Evolutionary conservation across 306 rosid genomes (phyloP).

Genomic region (Fragaria nilgerrensis): DNA sequence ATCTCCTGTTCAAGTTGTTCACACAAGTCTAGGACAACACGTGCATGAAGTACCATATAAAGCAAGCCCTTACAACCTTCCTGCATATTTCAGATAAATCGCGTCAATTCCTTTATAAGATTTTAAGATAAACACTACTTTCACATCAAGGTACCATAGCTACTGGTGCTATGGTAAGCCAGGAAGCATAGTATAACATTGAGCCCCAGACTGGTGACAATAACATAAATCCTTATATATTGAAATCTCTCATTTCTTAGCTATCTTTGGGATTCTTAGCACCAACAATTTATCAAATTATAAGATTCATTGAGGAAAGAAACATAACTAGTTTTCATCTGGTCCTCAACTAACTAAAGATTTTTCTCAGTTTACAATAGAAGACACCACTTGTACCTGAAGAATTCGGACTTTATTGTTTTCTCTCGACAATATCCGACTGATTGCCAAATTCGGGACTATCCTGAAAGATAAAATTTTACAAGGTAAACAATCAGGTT

Average conservation of each 20-base stretch:
- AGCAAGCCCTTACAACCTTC: slow-evolving; percentile 98
- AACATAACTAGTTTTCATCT: background rate
- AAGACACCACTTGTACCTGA: slow-evolving; percentile 53
- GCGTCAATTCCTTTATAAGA: slow-evolving; percentile 9
- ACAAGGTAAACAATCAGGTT: slow-evolving; percentile 13
- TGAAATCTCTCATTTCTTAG: background rate
- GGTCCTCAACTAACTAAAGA: background rate
- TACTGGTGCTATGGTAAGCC: background rate
- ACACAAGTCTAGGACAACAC: slow-evolving; percentile 85
- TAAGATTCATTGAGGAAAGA: background rate
- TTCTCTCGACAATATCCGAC: slow-evolving; percentile 83
- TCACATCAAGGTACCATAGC: background rate
- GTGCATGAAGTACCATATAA: slow-evolving; percentile 99
- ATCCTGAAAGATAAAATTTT: slow-evolving; percentile 50
- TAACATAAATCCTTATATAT: background rate
- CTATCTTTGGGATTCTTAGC: background rate
- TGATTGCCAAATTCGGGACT: slow-evolving; percentile 94
- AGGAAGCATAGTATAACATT: background rate
- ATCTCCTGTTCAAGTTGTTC: slow-evolving; percentile 82
- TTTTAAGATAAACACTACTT: background rate
- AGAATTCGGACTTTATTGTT: slow-evolving; percentile 94
- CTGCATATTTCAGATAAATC: slow-evolving; percentile 34
- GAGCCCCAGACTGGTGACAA: background rate
- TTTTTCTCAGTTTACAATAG: background rate
- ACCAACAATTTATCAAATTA: background rate